Base-by-base conservation (phyloP, 208 protist species). In the Wallacemonas sp. region DNA sequence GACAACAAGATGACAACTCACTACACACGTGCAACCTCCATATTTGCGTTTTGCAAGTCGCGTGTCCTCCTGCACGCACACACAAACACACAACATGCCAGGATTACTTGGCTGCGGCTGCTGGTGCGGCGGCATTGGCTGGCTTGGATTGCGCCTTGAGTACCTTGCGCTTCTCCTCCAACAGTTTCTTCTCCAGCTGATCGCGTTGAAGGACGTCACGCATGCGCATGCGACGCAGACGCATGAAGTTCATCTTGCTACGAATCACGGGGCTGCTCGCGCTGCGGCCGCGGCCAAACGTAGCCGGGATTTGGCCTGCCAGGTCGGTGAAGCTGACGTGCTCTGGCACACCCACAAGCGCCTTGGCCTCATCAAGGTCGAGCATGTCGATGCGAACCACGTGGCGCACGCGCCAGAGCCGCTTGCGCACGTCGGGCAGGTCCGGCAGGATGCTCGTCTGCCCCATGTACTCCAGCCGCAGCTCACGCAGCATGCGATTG, bases 181-280 rank as follows among this genome's bases (percentile, higher is more conserved):
- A 68, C 64, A 95, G 54, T 17, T 66, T 72, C 78, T 87, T 78
- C 68, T 95, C 86, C 1, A 93, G 68, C 43, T 72, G 61, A 63
- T 95, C 87, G 2, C 90, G 84, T 63, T 93, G 82, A 65, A 93
- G 76, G 24, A 95, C 83, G 64, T 95, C 90, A 11, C 87, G 80
- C 48, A 95, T 55, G 0, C 87, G 76, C 87, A 93, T 92, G 0
- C 85, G 81, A 5, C 90, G 84, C 39, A 87, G 73, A n/a, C 64
- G 72, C 83, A 92, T 93, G 60, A 95, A 95, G 49, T 90, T 91
- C 58, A 74, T 69, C 48, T 87, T 85, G 61, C 87, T 93, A 26
- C 88, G 82, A 6, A 93, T 52, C 23, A 66, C 61, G 6, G 86
- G 87, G 61, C 65, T 87, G 32, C 68, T 41, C 30, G 70, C 62